Conservation (phyloP, 257 asterid genomes). For the Paraleonurus japonicus region DNA sequence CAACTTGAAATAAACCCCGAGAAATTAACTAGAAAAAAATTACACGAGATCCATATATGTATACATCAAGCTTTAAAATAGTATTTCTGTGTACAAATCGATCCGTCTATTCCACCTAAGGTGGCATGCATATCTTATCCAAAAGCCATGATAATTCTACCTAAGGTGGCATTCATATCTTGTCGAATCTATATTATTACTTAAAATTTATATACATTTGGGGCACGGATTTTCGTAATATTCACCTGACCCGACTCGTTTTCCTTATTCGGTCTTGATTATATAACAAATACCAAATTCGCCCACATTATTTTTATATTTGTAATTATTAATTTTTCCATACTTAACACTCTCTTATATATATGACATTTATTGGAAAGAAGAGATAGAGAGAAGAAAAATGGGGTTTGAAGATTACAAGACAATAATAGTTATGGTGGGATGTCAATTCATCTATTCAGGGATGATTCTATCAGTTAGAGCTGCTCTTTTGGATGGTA, state of each 20-base stretch:
- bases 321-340: not conserved
- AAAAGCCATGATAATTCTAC: not conserved
- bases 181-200: not conserved
- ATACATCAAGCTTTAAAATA: not conserved
- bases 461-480: slow-evolving; percentile 38
- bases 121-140: not conserved
- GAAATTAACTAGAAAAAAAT: not conserved
- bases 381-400: not conserved
- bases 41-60: not conserved
- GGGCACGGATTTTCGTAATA: not conserved
- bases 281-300: too few relatives aligned
- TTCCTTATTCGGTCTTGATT: too few relatives aligned
- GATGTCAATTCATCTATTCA: slow-evolving; percentile 52
- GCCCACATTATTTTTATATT: not conserved
- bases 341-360: not conserved
- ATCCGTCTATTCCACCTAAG: not conserved
- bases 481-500: slow-evolving; percentile 43
- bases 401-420: slow-evolving; percentile 47
- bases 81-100: not conserved
- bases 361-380: not conserved
- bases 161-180: not conserved
- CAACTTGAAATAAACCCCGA: not conserved
- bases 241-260: not conserved
- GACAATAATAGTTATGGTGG: slow-evolving; percentile 46
- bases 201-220: too few relatives aligned